Conservation (phyloP, 768 basidiomycete genomes). For the Calocybe cyanea region DNA sequence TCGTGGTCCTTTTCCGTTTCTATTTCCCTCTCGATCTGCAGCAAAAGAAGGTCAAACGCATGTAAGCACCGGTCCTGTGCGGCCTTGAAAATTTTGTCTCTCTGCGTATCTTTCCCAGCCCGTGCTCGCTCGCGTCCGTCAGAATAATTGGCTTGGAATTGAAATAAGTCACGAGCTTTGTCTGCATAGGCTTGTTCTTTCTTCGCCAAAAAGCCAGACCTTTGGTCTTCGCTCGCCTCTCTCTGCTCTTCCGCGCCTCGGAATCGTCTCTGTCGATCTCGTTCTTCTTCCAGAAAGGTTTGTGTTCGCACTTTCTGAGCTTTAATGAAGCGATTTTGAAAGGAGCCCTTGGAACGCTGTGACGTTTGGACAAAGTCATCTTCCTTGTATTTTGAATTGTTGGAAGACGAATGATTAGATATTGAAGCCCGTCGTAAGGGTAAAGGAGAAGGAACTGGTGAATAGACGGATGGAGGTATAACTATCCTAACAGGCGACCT, state of each 20-base stretch:
- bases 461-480: background rate
- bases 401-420: background rate
- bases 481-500: background rate
- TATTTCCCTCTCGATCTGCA: constrained; percentile 1
- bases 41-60: background rate
- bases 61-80: background rate
- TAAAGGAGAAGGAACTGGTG: background rate
- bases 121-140: background rate
- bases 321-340: background rate
- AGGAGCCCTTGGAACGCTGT: background rate
- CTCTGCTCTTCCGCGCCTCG: constrained; percentile 1
- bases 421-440: background rate
- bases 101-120: background rate
- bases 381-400: background rate
- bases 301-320: background rate
- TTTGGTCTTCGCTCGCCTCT: background rate
- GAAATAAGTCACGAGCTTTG: constrained; percentile 1
- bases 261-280: background rate
- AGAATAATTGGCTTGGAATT: background rate
- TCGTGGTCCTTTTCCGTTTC: constrained; percentile 1
- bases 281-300: constrained; percentile 1
- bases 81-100: background rate
- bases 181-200: background rate
- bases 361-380: background rate
- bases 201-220: background rate